phyloP scores from a whole-genome alignment of 2,329 filamentous ascomycete genomes.

The Xylaria sp. region DNA sequence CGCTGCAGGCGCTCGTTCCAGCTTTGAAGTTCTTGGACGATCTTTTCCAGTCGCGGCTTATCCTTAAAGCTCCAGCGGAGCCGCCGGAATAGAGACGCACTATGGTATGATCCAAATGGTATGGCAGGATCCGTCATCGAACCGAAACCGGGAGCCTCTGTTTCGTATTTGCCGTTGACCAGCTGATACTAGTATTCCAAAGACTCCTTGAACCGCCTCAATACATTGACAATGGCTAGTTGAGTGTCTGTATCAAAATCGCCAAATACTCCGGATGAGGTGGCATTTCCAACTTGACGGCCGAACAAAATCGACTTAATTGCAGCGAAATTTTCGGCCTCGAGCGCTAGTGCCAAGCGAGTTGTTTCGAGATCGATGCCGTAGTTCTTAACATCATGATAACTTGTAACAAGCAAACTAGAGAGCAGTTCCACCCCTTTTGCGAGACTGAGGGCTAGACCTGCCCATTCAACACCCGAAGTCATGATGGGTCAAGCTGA shows the following conservation, averaged over 20 bases:
- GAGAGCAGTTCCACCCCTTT: neutral
- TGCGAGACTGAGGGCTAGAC: neutral
- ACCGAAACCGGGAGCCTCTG: neutral
- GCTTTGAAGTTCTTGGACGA: neutral
- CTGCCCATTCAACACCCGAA: neutral
- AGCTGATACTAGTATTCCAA: constrained; percentile 1
- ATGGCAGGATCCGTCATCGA: neutral
- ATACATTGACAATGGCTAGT: constrained; percentile 1
- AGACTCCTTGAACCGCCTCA: constrained; percentile 3
- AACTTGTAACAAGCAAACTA: neutral
- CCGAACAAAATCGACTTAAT: constrained; percentile 1
- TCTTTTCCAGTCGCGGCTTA: neutral
- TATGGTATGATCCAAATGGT: constrained; percentile 2
- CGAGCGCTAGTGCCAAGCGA: neutral
- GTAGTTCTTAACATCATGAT: neutral
- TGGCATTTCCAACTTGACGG: neutral
- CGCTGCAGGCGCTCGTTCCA: neutral
- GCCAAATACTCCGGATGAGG: neutral
- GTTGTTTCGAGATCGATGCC: neutral
- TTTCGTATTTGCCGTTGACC: neutral
- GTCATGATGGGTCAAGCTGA: neutral
- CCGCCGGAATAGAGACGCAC: neutral
- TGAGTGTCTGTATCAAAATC: constrained; percentile 5
- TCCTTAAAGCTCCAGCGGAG: constrained; percentile 1
- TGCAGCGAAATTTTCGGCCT: neutral